Conservation (phyloP, 345 rosid species). For the Reutealis trisperma region DNA sequence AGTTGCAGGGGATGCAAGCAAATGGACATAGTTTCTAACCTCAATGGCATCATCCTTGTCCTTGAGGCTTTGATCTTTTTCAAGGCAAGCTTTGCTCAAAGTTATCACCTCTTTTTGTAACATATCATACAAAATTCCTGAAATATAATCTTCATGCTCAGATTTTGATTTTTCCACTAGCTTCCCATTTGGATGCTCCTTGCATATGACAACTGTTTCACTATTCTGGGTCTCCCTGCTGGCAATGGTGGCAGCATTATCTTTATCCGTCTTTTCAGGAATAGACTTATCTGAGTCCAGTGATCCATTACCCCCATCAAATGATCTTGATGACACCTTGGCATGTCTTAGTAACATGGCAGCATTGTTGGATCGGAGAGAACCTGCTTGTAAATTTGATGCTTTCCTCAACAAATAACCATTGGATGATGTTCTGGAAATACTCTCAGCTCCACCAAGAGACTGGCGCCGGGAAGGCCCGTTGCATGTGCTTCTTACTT, state of each 20-base stretch:
- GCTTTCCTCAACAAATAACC: slow-evolving; percentile 35
- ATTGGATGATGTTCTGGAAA: slow-evolving; percentile 32
- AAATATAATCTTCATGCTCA: slow-evolving; percentile 36
- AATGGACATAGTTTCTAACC: slow-evolving; percentile 18
- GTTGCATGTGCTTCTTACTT: slow-evolving; percentile 26
- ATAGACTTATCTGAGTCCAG: slow-evolving; percentile 26
- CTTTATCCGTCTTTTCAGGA: slow-evolving; percentile 22
- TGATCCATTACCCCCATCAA: slow-evolving; percentile 40
- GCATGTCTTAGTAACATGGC: slow-evolving; percentile 32
- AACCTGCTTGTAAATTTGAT: slow-evolving; percentile 21
- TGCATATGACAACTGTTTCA: slow-evolving; percentile 5
- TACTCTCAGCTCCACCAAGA: slow-evolving; percentile 38
- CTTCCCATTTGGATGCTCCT: slow-evolving; percentile 24
- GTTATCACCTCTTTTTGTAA: slow-evolving; percentile 45
- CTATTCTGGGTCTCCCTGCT: slow-evolving; percentile 18
- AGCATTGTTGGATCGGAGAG: slow-evolving; percentile 32
- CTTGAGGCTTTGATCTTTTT: slow-evolving; percentile 44
- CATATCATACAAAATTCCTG: slow-evolving; percentile 47
- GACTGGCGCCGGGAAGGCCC: slow-evolving; percentile 43
- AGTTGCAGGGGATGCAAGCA: background rate
- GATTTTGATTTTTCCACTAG: slow-evolving; percentile 24
- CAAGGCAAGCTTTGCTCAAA: slow-evolving; percentile 42
- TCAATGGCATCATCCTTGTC: slow-evolving; percentile 49
- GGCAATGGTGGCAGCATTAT: slow-evolving; percentile 5
- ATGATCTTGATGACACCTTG: slow-evolving; percentile 34